Percentiles rank a stretch among this genome's conserved stretches.
Conservation (phyloP, 768 basidiomycete species). For the Tricholoma terreum region DNA sequence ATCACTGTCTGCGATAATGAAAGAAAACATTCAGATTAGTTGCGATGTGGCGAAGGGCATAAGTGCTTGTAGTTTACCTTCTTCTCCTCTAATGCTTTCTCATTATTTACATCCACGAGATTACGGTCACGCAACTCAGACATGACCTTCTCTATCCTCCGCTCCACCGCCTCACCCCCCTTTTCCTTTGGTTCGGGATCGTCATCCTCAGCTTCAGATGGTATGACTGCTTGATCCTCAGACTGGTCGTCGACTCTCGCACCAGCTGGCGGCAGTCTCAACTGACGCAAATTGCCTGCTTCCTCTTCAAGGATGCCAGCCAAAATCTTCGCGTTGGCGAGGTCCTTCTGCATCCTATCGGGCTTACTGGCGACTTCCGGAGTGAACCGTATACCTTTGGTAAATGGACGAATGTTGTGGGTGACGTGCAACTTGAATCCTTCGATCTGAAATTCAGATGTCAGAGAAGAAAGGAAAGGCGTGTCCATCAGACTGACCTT, state of each 20-base stretch:
- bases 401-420: constrained; percentile 74
- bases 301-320: constrained; percentile 76
- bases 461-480: background rate
- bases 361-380: constrained; percentile 81
- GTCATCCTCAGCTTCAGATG: constrained; percentile 37
- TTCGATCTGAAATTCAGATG: constrained; percentile 64
- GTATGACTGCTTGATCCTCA: constrained; percentile 26
- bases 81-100: constrained; percentile 63
- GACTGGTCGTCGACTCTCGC: constrained; percentile 29
- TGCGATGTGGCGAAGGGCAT: too few species aligned
- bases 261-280: constrained; percentile 29
- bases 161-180: constrained; percentile 79
- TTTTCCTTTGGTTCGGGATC: constrained; percentile 58
- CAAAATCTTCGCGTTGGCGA: constrained; percentile 70
- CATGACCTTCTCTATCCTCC: constrained; percentile 75
- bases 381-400: constrained; percentile 73
- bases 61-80: constrained; percentile 47
- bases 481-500: constrained; percentile 52
- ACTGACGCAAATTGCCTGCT: constrained; percentile 47
- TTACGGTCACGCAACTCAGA: constrained; percentile 67
- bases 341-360: constrained; percentile 78
- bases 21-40: constrained; percentile 16
- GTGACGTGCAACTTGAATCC: constrained; percentile 92
- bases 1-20: constrained; percentile 64
- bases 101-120: constrained; percentile 55